Base-by-base conservation (phyloP, 495 filamentous ascomycete genomes). In the Sordaria brevicollis region DNA sequence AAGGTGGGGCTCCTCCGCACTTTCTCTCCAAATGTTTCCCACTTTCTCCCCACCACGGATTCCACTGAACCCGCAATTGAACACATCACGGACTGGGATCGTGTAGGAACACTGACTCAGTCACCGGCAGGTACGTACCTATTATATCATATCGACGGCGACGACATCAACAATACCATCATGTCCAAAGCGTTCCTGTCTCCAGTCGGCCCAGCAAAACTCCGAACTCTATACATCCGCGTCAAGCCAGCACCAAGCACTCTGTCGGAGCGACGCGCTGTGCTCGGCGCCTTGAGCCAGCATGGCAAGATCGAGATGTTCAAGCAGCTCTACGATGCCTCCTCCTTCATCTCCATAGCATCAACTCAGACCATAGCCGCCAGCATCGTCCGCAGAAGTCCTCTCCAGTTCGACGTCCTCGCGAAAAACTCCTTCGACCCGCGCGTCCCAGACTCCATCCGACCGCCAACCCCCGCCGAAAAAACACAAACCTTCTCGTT, bases 271-370 rank as follows among this genome's bases (percentile, higher is more conserved):
- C 90, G 90, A 62, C 88, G 89, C 66, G 85, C 89, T 35, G 82
- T 97, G 35, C 83, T 96, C 31, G 83, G 85, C 38, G 85, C 90
- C 29, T 80, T 97, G 31, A 88, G 93, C 77, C 85, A 85, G 75
- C 91, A 91, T 78, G 93, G 92, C 67, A 87, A 93, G 66, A 86
- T 97, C 9, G 86, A 88, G 29, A 88, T 89, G 71, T 97, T 92
- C 81, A 87, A 89, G 77, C 89, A 86, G 73, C 81, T 93, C 21
- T 85, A 86, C 75, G 79, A 83, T 66, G 73, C 76, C 11, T 82
- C 81, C 43, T 79, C 79, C 31, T 81, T 84, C 67, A 74, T 85
- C 49, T 73, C 78, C 4, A 73, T 82, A 57, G 76, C 79, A n/a
- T 67, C 69, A 3, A 77, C 66, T 43, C 69, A 71, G 4, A 69